Percentiles rank a stretch among this genome's conserved stretches.
These are phyloP conservation scores for Aureobasidium sp. DNA, from an alignment of 2,329 filamentous ascomycete genomes.

Conservation along the genomic window DNA sequence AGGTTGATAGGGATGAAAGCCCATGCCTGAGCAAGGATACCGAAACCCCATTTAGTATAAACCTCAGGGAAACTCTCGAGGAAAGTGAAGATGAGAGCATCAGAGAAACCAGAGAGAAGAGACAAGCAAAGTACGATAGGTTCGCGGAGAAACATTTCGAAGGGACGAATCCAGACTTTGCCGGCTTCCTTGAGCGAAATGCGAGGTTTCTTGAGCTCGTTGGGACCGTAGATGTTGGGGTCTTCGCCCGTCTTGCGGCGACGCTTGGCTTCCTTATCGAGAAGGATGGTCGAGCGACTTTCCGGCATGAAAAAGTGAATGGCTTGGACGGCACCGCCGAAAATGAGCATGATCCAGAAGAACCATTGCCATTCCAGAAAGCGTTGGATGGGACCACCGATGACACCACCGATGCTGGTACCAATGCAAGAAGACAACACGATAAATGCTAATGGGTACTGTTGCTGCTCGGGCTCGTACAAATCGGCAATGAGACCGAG, in stretches of 20 bases:
- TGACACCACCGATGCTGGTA: constrained; percentile 17
- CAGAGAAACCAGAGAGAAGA: constrained; percentile 64
- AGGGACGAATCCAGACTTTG: constrained; percentile 54
- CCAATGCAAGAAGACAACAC: constrained; percentile 18
- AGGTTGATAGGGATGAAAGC: constrained; percentile 54
- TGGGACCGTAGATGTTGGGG: constrained; percentile 60
- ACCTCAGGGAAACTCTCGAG: constrained; percentile 65
- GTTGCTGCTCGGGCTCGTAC: constrained; percentile 51
- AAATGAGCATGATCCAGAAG: constrained; percentile 81
- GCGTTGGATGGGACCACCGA: constrained; percentile 17
- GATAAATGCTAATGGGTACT: constrained; percentile 52
- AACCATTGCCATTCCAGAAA: constrained; percentile 63
- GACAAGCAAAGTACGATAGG: constrained; percentile 66
- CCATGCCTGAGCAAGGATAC: constrained; percentile 49
- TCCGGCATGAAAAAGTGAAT: constrained; percentile 60
- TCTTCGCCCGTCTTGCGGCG: constrained; percentile 45
- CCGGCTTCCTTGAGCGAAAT: constrained; percentile 37
- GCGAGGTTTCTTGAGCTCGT: constrained; percentile 50
- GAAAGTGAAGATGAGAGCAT: constrained; percentile 72
- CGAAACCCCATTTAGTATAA: constrained; percentile 56
- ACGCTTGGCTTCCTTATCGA: constrained; percentile 75
- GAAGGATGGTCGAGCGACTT: constrained; percentile 70
- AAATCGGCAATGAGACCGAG: constrained; percentile 60
- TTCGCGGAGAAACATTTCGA: constrained; percentile 66
- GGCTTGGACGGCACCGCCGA: constrained; percentile 62